phyloP scores from a whole-genome alignment of 2,329 filamentous ascomycete genomes.

The Colletotrichum spinosum region DNA sequence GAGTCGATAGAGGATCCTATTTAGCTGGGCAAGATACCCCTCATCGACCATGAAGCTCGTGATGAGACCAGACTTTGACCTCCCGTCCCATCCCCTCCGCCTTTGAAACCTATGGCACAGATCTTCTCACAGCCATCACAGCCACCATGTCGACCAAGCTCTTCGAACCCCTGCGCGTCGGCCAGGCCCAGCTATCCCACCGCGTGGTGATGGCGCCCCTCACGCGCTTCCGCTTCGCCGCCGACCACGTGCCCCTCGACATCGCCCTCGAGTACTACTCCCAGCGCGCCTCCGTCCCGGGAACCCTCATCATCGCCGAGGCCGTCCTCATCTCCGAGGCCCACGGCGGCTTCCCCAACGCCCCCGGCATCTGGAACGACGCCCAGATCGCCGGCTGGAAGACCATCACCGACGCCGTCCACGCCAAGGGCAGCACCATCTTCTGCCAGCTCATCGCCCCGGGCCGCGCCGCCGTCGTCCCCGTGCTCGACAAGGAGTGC shows the following conservation, averaged over 20 bases:
- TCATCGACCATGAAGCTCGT: too few relatives aligned
- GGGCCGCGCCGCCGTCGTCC: slow-evolving; percentile 63
- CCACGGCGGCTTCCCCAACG: slow-evolving; percentile 53
- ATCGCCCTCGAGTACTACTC: slow-evolving; percentile 55
- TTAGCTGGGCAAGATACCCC: not conserved
- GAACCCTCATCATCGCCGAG: slow-evolving; percentile 57
- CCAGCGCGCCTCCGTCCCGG: slow-evolving; percentile 55
- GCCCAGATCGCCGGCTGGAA: slow-evolving; percentile 71
- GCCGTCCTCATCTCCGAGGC: slow-evolving; percentile 55
- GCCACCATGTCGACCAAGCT: slow-evolving; percentile 31
- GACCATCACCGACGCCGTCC: slow-evolving; percentile 70
- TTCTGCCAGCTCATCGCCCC: slow-evolving; percentile 72
- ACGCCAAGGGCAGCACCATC: slow-evolving; percentile 70
- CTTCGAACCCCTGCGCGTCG: slow-evolving; percentile 39
- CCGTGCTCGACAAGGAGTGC: slow-evolving; percentile 42
- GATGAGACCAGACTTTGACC: too few relatives aligned
- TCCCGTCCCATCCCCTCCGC: not conserved
- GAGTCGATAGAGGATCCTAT: slow-evolving; percentile 11
- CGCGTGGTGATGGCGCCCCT: slow-evolving; percentile 42
- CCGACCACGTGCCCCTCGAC: slow-evolving; percentile 36
- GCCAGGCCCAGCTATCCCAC: slow-evolving; percentile 39
- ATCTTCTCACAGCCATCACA: not conserved
- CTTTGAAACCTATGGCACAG: not conserved
- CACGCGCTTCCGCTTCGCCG: slow-evolving; percentile 40
- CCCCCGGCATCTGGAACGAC: slow-evolving; percentile 66